Conservation (phyloP, 2,329 filamentous ascomycete species). For the Pestalotiopsis sp. region DNA sequence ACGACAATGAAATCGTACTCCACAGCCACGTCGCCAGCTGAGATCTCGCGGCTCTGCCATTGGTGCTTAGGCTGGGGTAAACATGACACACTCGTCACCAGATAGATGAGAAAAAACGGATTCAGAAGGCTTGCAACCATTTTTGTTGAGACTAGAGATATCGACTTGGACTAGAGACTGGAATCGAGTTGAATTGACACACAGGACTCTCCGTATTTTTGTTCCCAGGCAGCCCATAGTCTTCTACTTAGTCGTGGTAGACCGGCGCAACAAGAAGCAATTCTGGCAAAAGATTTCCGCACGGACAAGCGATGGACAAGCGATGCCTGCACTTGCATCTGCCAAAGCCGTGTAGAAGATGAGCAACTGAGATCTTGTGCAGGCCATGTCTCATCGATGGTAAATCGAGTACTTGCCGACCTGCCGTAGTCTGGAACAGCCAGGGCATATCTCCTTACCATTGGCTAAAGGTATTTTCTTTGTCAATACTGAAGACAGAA, state of each 20-base stretch:
- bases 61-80: not conserved
- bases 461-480: no score
- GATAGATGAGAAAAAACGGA: not conserved
- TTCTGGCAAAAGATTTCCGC: not conserved
- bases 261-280: not conserved
- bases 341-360: not conserved
- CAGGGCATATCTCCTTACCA: no score
- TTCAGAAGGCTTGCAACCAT: not conserved
- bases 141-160: not conserved
- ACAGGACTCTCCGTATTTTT: not conserved
- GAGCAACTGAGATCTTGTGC: not conserved
- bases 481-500: no score
- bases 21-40: not conserved
- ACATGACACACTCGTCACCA: not conserved
- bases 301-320: not conserved
- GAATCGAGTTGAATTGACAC: not conserved
- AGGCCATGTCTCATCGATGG: not conserved
- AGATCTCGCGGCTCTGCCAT: not conserved
- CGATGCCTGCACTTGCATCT: not conserved
- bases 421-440: no score
- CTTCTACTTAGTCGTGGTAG: not conserved
- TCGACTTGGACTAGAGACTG: not conserved
- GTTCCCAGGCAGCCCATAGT: not conserved
- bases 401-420: no score
- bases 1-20: conserved; percentile 27